These are phyloP conservation scores for Wallacemonas rigidus DNA, from an alignment of 208 protist species.

Conservation along the genomic window DNA sequence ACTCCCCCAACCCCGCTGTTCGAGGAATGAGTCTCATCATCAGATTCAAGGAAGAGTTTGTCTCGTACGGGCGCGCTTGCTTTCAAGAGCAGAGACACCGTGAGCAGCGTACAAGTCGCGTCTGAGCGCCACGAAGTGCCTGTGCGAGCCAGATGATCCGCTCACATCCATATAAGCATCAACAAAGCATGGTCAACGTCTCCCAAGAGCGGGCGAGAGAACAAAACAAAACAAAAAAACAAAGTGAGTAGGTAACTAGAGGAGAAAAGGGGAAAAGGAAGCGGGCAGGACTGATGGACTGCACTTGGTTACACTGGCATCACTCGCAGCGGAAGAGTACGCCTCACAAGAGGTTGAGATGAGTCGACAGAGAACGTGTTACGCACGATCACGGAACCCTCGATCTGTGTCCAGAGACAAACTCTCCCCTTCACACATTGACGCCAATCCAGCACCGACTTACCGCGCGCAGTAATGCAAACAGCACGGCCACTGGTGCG, in stretches of 20 bases:
- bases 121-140: too few relatives aligned
- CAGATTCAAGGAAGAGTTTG: too few relatives aligned
- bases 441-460: too few relatives aligned
- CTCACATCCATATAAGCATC: neutral
- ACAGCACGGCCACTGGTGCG: neutral
- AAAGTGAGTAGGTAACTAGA: neutral
- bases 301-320: too few relatives aligned
- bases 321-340: too few relatives aligned
- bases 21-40: too few relatives aligned
- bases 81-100: too few relatives aligned
- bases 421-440: too few relatives aligned
- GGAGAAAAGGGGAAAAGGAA: constrained; percentile 7
- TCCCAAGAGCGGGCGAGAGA: neutral
- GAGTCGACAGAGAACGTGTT: neutral
- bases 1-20: too few relatives aligned
- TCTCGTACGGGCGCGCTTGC: too few relatives aligned
- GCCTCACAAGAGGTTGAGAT: neutral
- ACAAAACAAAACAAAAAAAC: neutral
- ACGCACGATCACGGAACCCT: neutral
- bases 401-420: neutral
- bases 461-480: neutral
- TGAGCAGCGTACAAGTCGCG: too few relatives aligned
- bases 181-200: neutral
- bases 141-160: too few relatives aligned
- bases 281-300: neutral